A percentile compares a stretch with the other conserved stretches of the same genome.
phyloP scores from a whole-genome alignment of 441 rosid genomes.

The Arabidopsis hybrid region DNA sequence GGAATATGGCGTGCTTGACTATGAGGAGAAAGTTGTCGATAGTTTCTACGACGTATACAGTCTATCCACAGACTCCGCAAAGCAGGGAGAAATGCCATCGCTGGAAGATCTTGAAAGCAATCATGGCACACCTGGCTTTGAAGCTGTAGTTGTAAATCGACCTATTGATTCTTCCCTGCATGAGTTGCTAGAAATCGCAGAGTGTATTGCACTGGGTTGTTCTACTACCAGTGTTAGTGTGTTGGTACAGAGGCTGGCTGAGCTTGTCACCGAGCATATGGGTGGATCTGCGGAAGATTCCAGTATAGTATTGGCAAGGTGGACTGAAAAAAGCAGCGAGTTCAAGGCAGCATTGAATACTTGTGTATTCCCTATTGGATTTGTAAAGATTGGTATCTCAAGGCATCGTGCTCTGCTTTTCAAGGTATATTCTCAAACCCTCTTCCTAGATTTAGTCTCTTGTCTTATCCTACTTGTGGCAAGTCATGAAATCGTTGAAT shows the following conservation, averaged over 20 bases:
- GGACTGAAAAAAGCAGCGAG: slow-evolving; percentile 89
- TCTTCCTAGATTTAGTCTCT: slow-evolving; percentile 12
- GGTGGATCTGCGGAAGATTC: slow-evolving; percentile 98
- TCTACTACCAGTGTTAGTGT: slow-evolving; percentile 65
- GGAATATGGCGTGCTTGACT: slow-evolving; percentile 95
- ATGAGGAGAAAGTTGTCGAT: slow-evolving; percentile 88
- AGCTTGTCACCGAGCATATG: slow-evolving; percentile 93
- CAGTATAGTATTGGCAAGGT: slow-evolving; percentile 71
- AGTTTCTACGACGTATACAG: slow-evolving; percentile 87
- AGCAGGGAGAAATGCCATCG: slow-evolving; percentile 88
- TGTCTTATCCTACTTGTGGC: slow-evolving; percentile 13
- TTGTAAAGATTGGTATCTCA: slow-evolving; percentile 83
- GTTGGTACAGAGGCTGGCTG: slow-evolving; percentile 86
- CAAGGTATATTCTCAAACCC: slow-evolving; percentile 64
- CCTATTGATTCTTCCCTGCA: slow-evolving; percentile 71
- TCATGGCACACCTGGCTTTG: slow-evolving; percentile 68
- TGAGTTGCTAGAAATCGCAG: slow-evolving; percentile 85
- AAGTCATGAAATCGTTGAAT: slow-evolving; percentile 19
- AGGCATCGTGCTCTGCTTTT: slow-evolving; percentile 98
- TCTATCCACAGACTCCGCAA: slow-evolving; percentile 61
- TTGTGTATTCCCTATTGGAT: slow-evolving; percentile 89
- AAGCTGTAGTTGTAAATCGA: slow-evolving; percentile 80
- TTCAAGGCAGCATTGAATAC: slow-evolving; percentile 80
- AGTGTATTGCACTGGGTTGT: slow-evolving; percentile 78
- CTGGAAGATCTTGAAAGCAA: slow-evolving; percentile 82